phyloP scores from a whole-genome alignment of 805 yeast genomes.

The Starmera quercuum region DNA sequence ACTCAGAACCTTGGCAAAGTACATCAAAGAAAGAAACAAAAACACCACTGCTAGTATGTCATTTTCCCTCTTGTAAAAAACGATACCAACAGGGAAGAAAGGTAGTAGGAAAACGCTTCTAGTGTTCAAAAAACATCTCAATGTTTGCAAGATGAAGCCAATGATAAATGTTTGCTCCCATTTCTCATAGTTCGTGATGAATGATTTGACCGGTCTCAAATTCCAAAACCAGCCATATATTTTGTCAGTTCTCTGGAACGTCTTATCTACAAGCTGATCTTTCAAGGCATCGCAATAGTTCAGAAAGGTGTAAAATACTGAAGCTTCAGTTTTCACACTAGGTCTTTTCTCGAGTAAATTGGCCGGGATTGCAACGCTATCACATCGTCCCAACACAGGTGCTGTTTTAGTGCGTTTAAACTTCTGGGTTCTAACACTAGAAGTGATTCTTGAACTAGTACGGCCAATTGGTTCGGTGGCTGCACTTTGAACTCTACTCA shows the following conservation, averaged over 20 bases:
- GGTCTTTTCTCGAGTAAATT: slow-evolving; percentile 6
- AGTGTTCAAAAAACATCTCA: slow-evolving; percentile 11
- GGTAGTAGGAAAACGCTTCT: slow-evolving; percentile 12
- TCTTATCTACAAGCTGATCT: slow-evolving; percentile 11
- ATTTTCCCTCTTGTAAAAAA: slow-evolving; percentile 5
- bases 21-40: slow-evolving; percentile 14
- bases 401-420: slow-evolving; percentile 10
- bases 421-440: slow-evolving; percentile 5
- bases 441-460: slow-evolving; percentile 1
- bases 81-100: slow-evolving; percentile 16
- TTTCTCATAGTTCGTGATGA: slow-evolving; percentile 3
- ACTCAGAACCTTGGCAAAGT: slow-evolving; percentile 16
- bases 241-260: slow-evolving; percentile 8
- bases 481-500: slow-evolving; percentile 3
- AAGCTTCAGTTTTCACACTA: slow-evolving; percentile 13
- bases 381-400: slow-evolving; percentile 2
- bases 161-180: slow-evolving; percentile 9
- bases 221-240: slow-evolving; percentile 10
- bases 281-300: slow-evolving; percentile 9
- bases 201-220: slow-evolving; percentile 3
- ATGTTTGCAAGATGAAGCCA: slow-evolving; percentile 11
- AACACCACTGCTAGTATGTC: slow-evolving; percentile 16
- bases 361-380: slow-evolving; percentile 7
- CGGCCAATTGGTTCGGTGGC: slow-evolving; percentile 7
- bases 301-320: slow-evolving; percentile 11